Conservation (phyloP, 257 asterid species). For the Solanum rostratum region DNA sequence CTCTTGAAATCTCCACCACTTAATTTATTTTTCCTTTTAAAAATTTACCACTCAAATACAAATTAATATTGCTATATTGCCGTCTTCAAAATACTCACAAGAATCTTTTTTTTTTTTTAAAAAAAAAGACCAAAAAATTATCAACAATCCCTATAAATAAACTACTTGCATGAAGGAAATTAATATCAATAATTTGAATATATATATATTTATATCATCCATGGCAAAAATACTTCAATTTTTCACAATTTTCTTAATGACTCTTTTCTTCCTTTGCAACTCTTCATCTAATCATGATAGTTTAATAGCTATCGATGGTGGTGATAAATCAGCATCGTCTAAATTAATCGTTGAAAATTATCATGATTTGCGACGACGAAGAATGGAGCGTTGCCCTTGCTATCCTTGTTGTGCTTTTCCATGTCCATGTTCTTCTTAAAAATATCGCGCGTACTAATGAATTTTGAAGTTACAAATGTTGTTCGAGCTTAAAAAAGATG, state of each 20-base stretch:
- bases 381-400: conserved; percentile 2
- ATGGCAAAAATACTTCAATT: background rate
- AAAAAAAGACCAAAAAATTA: background rate
- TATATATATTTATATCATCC: background rate
- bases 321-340: background rate
- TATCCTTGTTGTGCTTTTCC: conserved; percentile 1
- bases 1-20: background rate
- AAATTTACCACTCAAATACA: background rate
- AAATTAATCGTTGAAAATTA: background rate
- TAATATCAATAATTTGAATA: background rate
- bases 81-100: background rate
- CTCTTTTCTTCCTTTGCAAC: background rate
- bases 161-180: background rate
- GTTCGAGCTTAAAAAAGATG: background rate
- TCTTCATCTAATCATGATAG: background rate
- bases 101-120: background rate
- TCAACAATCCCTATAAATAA: background rate
- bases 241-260: background rate
- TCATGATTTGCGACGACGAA: background rate
- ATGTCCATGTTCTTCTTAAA: background rate
- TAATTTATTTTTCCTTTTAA: background rate
- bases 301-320: background rate
- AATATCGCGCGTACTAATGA: background rate
- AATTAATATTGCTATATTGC: background rate
- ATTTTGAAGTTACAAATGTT: too few relatives aligned